Base-by-base conservation (phyloP, 805 yeast genomes). In the Starmerella floricola region DNA sequence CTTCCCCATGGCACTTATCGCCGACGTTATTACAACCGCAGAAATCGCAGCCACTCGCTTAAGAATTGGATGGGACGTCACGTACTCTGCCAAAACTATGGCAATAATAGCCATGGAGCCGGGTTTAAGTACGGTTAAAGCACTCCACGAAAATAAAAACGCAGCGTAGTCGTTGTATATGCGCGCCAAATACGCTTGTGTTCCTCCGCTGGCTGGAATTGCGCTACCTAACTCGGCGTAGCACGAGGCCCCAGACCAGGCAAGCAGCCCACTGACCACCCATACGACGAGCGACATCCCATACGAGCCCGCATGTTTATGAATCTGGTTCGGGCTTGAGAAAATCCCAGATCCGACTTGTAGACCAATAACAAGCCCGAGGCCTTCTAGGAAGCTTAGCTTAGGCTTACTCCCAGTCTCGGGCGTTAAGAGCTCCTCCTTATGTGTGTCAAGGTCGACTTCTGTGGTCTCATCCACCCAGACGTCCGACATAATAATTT, bases 271-370 rank as follows among this genome's bases (percentile, higher is more conserved):
- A 6, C 66, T 60, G 4, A 59, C 48, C 1, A 55, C 41, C 69
- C 69, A 65, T 6, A 63, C 61, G 1, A 60, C 31, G 13, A 65
- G 45, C 6, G 68, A 55, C 11, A 60, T 55, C 3, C 62, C 67
- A 0, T 58, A 59, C 2, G 67, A 62, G 10, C 66, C 66, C 0
- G 65, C 62, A 40, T 55, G 56, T 13, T 54, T 47, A 44, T 58
- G 56, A n/a, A 65, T 57, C 42, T 60, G 60, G 31, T 62, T 60
- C 2, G 69, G 69, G 10, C 67, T 62, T 18, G 68, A 59, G 40
- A 65, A 65, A 29, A 65, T 65, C 6, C 69, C 69, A 2, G 68
- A 63, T 8, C 69, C 69, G n/a, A 65, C 60, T 41, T 64, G 68
- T n/a, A 65, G 53, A 5, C 69, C 68, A 18, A 65, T 50, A 2